phyloP scores from a whole-genome alignment of 345 rosid species.

The Eucalyptus globulus region DNA sequence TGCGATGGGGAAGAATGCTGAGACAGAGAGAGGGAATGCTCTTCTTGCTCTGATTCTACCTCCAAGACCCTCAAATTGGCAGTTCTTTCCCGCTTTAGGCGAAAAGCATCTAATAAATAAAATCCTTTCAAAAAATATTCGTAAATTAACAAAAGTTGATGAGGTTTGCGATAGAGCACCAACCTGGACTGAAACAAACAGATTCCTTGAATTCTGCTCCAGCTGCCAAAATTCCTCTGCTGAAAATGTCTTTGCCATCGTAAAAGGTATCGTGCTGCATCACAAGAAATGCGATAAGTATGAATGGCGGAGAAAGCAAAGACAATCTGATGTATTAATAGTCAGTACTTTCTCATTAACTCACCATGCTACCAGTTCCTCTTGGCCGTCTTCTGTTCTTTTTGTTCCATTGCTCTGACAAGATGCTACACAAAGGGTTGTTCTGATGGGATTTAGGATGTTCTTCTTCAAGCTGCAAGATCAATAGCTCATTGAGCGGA shows the following conservation, averaged over 20 bases:
- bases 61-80: constrained; percentile 18
- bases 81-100: constrained; percentile 26
- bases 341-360: background rate
- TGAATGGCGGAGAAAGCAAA: background rate
- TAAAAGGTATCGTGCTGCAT: background rate
- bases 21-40: constrained; percentile 57
- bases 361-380: constrained; percentile 16
- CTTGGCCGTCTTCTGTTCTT: constrained; percentile 13
- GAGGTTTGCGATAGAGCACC: background rate
- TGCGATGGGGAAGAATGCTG: constrained; percentile 64
- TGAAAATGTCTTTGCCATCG: background rate
- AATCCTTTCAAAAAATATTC: background rate
- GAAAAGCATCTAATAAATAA: constrained; percentile 13
- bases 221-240: background rate
- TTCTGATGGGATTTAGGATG: constrained; percentile 14
- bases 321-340: background rate
- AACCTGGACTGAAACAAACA: constrained; percentile 23
- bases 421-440: constrained; percentile 22
- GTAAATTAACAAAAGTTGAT: background rate
- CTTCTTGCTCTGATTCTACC: constrained; percentile 50
- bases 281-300: background rate
- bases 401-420: constrained; percentile 34
- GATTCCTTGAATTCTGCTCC: constrained; percentile 16
- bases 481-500: constrained; percentile 51
- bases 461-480: constrained; percentile 39